Evolutionary conservation across 2,329 filamentous ascomycete genomes (phyloP), one percentile per base, ranked within the genome.

Genomic region (Trichoderma brevicompactum): DNA sequence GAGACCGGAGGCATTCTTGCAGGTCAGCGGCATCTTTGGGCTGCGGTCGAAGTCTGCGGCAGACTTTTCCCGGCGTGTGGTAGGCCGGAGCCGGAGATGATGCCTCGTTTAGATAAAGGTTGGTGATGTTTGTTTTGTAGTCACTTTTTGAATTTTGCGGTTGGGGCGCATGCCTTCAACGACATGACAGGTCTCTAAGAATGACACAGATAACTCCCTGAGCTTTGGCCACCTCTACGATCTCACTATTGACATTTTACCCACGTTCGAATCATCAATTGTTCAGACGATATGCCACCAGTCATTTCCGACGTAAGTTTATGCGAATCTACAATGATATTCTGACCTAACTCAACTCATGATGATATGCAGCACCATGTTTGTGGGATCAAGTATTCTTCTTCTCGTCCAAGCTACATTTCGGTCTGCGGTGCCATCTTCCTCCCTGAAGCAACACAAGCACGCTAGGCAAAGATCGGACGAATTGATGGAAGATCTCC

Each of bases 401-500:
- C 70, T 85, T 34, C 72, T 87, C n/a, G 82, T 78, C 12, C 80
- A 83, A 50, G 69, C 85, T 4, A 72, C 73, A 5, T 73, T 84
- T 10, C 70, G 75, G 48, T 17, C 66, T 9, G 66, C 60, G 23
- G 49, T 53, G 44, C 44, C n/a, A 64, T 36, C 65, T 23, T 55
- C 62, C 13, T 63, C 65, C 5, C 56, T 60, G 9, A 65, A 65
- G 19, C 60, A 53, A 8, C 41, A 49, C 15, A 61, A 66, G 8
- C 74, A 79, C 60, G 38, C 70, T 8, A 75, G 76, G 38, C 77
- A 80, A 53, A 80, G 77, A 44, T 82, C 86, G 0, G 84, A 88
- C 12, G 79, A 84, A 46, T 75, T 89, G 38, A 85, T 89, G 15
- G 80, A 84, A 28, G 84, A 88, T 65, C 77, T 89, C 10, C 85